Evolutionary conservation across 768 basidiomycete genomes (phyloP).

Genomic region (Serendipita indica): DNA sequence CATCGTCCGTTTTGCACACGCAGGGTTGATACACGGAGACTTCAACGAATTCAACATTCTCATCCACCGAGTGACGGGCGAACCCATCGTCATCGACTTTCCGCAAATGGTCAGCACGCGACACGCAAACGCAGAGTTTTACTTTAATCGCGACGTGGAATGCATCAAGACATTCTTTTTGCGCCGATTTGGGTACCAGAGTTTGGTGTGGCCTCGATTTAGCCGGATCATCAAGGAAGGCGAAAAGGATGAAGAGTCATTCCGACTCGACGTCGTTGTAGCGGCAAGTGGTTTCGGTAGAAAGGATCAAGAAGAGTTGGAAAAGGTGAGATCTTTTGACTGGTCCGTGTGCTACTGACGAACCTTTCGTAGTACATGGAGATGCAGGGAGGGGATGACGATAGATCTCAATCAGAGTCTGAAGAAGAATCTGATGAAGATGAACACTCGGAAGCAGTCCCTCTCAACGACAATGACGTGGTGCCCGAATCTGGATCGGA

Average conservation of each 20-base stretch:
- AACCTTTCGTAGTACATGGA: constrained; percentile 48
- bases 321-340: constrained; percentile 43
- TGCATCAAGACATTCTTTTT: constrained; percentile 90
- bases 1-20: constrained; percentile 83
- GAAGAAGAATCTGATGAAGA: constrained; percentile 14
- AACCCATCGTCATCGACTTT: constrained; percentile 92
- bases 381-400: constrained; percentile 18
- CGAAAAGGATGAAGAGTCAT: constrained; percentile 34
- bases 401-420: constrained; percentile 16
- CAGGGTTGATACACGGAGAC: constrained; percentile 96
- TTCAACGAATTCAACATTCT: constrained; percentile 99
- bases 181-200: constrained; percentile 85
- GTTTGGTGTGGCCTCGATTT: constrained; percentile 75
- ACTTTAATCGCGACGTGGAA: constrained; percentile 96
- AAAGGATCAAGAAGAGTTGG: constrained; percentile 65
- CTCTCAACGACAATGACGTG: constrained; percentile 9
- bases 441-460: constrained; percentile 16
- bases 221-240: constrained; percentile 40
- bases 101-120: constrained; percentile 99
- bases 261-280: constrained; percentile 77
- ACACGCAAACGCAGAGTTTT: constrained; percentile 96
- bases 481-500: constrained; percentile 12
- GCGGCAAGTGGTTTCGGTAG: constrained; percentile 87
- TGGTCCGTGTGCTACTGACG: constrained; percentile 16
- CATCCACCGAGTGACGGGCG: constrained; percentile 56